Evolutionary conservation across 257 asterid species (phyloP).

Genomic region (Paraleonurus japonicus): DNA sequence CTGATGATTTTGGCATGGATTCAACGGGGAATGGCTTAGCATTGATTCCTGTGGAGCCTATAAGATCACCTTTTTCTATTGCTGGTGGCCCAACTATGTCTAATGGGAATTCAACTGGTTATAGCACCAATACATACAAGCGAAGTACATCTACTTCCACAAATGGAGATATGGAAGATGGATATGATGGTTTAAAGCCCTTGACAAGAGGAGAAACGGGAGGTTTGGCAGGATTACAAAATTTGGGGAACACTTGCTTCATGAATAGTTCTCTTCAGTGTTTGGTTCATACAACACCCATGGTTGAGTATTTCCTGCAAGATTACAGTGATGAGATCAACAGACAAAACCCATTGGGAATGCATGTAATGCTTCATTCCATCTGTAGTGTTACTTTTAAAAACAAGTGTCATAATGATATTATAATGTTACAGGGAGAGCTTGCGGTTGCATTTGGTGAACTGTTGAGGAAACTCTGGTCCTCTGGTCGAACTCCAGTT

Average conservation of each 20-base stretch:
- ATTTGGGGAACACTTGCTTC: constrained; percentile 97
- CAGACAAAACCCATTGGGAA: constrained; percentile 81
- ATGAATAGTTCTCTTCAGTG: constrained; percentile 98
- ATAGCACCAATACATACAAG: constrained; percentile 48
- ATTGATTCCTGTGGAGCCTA: constrained; percentile 77
- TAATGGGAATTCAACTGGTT: constrained; percentile 64
- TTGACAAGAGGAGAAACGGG: constrained; percentile 59
- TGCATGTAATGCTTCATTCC: constrained; percentile 63
- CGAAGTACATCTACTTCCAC: constrained; percentile 48
- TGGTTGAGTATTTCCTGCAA: constrained; percentile 77
- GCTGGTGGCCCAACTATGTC: constrained; percentile 93
- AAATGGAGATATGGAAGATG: constrained; percentile 61
- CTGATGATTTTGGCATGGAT: constrained; percentile 59
- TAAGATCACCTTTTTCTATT: constrained; percentile 68
- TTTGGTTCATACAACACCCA: constrained; percentile 91
- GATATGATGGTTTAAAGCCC: constrained; percentile 42
- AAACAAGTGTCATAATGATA: constrained; percentile 27
- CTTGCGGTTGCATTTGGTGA: constrained; percentile 97
- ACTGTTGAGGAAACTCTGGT: constrained; percentile 88
- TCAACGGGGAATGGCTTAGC: constrained; percentile 87
- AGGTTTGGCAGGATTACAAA: constrained; percentile 92
- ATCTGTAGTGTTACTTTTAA: constrained; percentile 23
- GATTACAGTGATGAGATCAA: constrained; percentile 86
- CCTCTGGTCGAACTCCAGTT: constrained; percentile 79
- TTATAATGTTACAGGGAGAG: constrained; percentile 76